Evolutionary conservation across 176 grass and related monocot species (phyloP), one percentile per base, ranked within the genome.

Genomic region (Miscanthus lutarioriparius): DNA sequence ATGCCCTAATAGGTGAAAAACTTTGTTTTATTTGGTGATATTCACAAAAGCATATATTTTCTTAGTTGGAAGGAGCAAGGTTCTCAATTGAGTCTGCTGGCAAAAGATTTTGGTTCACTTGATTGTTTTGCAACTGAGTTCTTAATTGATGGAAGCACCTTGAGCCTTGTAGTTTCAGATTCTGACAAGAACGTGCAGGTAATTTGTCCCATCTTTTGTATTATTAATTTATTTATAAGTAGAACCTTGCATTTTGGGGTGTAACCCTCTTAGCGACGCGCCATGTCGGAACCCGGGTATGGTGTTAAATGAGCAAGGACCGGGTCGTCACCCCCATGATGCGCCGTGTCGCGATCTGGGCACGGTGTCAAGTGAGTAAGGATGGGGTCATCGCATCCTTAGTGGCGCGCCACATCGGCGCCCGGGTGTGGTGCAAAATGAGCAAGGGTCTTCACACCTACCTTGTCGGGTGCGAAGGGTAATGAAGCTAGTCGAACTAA

Each of bases 21-120:
- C 59, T 98, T 98, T 71, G 86, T 98, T 80, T 74, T 95, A 58
- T 95, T 98, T 82, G 95, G 95, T 17, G 95, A 98, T 72, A 90
- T 98, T 66, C 95, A 98, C 49, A 98, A 98, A 86, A 98, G 92
- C 77, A 89, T 98, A 72, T 98, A 95, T 81, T 98, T 98, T 84
- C 85, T 95, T 48, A 98, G 92, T 65, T 95, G 95, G 95, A 98
- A 98, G 74, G 95, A 98, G 67, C 95, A 98, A 88, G 95, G 95
- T 91, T 94, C 95, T 73, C 92, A 98, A 20, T 82, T 98, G 83
- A 98, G 85, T 87, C 83, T 98, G 41, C 80, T 98, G 53, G 95
- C 95, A 32, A 98, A 98, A 88, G 95, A 98, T 90, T 98, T 98
- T 93, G 91, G 78, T 63, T 86, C 91, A 51, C 91, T 98, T 62